These are phyloP conservation scores for Entophlyctis helioformis DNA, from an alignment of 192 early-diverging fungal species.

Conservation along the genomic window DNA sequence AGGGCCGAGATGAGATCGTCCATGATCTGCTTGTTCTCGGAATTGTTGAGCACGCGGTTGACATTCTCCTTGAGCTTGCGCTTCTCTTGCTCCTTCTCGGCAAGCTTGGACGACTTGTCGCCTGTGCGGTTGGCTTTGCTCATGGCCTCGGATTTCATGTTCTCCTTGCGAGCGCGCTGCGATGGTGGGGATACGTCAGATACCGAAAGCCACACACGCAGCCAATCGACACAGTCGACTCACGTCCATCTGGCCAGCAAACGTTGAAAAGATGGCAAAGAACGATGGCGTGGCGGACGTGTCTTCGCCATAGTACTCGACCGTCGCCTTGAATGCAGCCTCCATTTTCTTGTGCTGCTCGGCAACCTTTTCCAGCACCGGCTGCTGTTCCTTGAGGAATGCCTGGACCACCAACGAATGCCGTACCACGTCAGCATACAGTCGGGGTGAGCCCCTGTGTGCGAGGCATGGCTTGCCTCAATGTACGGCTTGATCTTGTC, in stretches of 20 bases:
- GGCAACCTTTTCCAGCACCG: constrained; percentile 7
- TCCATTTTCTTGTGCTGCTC: constrained; percentile 14
- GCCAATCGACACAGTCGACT: neutral
- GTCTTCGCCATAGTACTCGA: constrained; percentile 23
- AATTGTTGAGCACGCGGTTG: neutral
- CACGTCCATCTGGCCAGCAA: constrained; percentile 11
- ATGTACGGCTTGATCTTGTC: neutral
- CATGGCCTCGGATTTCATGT: too few species aligned
- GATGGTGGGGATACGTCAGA: neutral
- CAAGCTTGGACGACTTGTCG: neutral
- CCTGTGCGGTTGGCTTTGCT: too few species aligned
- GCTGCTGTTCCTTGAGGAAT: constrained; percentile 8
- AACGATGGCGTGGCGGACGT: constrained; percentile 13
- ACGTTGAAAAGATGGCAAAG: constrained; percentile 10
- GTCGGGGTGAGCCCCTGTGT: too few species aligned
- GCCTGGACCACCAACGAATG: constrained; percentile 1
- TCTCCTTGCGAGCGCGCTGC: neutral
- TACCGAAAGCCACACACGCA: neutral
- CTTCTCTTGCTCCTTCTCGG: constrained; percentile 8
- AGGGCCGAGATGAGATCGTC: constrained; percentile 18
- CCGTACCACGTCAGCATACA: too few species aligned
- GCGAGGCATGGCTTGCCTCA: neutral
- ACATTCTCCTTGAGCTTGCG: constrained; percentile 3
- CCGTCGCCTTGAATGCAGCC: constrained; percentile 8
- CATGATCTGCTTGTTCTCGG: constrained; percentile 22